A percentile compares a stretch with the other conserved stretches of the same genome.
phyloP scores from a whole-genome alignment of 116 monocot species.

The Dioscorea cayenensis region DNA sequence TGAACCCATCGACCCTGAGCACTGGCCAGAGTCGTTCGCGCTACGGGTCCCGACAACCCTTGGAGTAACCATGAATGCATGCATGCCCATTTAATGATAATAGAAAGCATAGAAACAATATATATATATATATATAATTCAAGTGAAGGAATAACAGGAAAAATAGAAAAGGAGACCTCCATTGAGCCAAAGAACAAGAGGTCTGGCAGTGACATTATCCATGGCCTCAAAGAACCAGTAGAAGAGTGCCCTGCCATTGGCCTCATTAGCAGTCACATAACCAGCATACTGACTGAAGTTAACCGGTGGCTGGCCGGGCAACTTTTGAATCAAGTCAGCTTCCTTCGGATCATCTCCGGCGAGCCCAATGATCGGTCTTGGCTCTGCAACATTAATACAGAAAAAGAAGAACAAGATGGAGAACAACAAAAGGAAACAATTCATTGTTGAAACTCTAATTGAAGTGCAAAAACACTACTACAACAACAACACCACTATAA shows the following conservation, averaged over 20 bases:
- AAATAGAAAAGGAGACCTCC: constrained; percentile 30
- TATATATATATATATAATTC: background rate
- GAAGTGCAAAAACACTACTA: too few relatives aligned
- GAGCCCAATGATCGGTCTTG: background rate
- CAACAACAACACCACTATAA: too few relatives aligned
- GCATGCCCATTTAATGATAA: too few relatives aligned
- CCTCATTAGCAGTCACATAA: constrained; percentile 38
- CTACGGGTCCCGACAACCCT: too few relatives aligned
- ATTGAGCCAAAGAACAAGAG: constrained; percentile 63
- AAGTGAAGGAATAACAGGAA: background rate
- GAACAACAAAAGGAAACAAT: too few relatives aligned
- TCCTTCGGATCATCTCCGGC: background rate
- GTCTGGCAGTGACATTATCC: constrained; percentile 15
- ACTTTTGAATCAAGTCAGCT: constrained; percentile 19
- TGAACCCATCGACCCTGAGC: too few relatives aligned
- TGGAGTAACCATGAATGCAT: too few relatives aligned
- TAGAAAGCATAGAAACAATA: too few relatives aligned
- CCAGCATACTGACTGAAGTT: constrained; percentile 41
- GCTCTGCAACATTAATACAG: background rate
- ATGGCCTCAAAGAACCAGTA: constrained; percentile 62
- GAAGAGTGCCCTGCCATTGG: constrained; percentile 48
- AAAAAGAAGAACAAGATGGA: background rate
- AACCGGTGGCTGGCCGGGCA: constrained; percentile 54
- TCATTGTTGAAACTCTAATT: too few relatives aligned
- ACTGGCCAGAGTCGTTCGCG: too few relatives aligned